These are phyloP conservation scores for Nothopassalora personata DNA, from an alignment of 2,329 filamentous ascomycete species.

Conservation along the genomic window DNA sequence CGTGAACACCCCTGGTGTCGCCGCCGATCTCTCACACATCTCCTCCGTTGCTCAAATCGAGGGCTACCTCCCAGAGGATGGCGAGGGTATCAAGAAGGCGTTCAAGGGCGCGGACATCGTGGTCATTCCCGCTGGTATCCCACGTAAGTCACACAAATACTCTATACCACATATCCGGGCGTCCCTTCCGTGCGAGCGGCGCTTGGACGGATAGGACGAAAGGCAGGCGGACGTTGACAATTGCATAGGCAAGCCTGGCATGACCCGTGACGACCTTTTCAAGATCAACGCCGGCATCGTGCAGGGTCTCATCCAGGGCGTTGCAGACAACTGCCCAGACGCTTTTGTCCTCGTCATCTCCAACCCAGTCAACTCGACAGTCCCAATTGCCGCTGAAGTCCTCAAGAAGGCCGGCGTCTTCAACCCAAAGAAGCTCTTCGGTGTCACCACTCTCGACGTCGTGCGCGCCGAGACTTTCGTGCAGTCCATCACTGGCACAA, in stretches of 20 bases:
- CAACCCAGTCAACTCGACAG: slow-evolving; percentile 98
- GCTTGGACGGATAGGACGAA: not conserved
- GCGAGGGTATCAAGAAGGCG: slow-evolving; percentile 72
- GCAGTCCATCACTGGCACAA: slow-evolving; percentile 74
- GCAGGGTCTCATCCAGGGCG: slow-evolving; percentile 82
- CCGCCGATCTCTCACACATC: slow-evolving; percentile 95
- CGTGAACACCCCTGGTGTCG: slow-evolving; percentile 95
- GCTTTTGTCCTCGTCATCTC: slow-evolving; percentile 96
- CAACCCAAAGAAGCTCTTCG: slow-evolving; percentile 91
- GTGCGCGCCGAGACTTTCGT: slow-evolving; percentile 98
- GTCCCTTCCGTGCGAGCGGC: not conserved
- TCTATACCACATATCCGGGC: not conserved
- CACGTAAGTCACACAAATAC: slow-evolving; percentile 53
- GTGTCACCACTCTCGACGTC: slow-evolving; percentile 97
- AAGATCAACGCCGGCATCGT: slow-evolving; percentile 99
- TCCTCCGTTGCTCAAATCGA: slow-evolving; percentile 81
- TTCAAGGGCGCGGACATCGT: slow-evolving; percentile 93
- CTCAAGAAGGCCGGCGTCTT: slow-evolving; percentile 91
- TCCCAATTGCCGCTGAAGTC: slow-evolving; percentile 94
- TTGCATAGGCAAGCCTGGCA: slow-evolving; percentile 83
- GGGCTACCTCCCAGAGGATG: slow-evolving; percentile 78
- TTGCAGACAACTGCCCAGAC: slow-evolving; percentile 83
- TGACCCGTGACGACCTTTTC: slow-evolving; percentile 99
- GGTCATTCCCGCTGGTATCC: slow-evolving; percentile 96
- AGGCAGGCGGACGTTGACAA: slow-evolving; percentile 20